phyloP scores from a whole-genome alignment of 306 rosid species.

The Betula pendula region DNA sequence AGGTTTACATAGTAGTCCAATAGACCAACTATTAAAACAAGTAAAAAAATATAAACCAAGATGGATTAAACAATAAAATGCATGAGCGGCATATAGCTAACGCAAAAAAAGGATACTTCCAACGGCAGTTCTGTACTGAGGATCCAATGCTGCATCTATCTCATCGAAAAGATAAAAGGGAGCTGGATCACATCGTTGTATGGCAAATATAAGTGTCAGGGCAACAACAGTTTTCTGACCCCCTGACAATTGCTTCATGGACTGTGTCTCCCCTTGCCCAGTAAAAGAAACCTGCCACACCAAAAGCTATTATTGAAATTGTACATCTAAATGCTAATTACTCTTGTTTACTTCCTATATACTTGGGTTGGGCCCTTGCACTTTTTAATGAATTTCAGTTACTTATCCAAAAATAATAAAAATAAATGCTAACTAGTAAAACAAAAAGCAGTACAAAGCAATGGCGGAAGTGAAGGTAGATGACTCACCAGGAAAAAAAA shows the following conservation, averaged over 20 bases:
- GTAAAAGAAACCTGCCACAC: conserved; percentile 86
- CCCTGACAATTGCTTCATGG: conserved; percentile 98
- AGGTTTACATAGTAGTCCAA: neutral
- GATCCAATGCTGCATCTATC: conserved; percentile 98
- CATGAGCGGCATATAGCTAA: conserved; percentile 8
- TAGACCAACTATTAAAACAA: neutral
- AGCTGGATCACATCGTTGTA: conserved; percentile 99
- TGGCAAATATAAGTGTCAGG: conserved; percentile 93
- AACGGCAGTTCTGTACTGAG: conserved; percentile 95
- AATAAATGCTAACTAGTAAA: neutral
- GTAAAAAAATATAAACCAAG: conserved; percentile 7
- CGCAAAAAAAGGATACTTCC: conserved; percentile 77
- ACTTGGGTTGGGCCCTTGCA: too few species aligned
- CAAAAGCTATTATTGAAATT: conserved; percentile 13
- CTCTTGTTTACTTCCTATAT: too few species aligned
- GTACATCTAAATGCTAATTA: conserved; percentile 2
- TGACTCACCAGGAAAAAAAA: neutral
- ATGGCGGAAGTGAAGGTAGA: neutral
- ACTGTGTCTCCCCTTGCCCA: conserved; percentile 98
- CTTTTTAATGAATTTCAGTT: too few species aligned
- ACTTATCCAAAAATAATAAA: too few species aligned
- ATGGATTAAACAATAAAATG: conserved; percentile 17
- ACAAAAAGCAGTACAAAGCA: neutral
- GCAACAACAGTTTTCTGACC: conserved; percentile 99
- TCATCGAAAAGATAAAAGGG: conserved; percentile 98